Evolutionary conservation across 441 rosid species (phyloP).

Genomic region (Aquilaria agallochum): DNA sequence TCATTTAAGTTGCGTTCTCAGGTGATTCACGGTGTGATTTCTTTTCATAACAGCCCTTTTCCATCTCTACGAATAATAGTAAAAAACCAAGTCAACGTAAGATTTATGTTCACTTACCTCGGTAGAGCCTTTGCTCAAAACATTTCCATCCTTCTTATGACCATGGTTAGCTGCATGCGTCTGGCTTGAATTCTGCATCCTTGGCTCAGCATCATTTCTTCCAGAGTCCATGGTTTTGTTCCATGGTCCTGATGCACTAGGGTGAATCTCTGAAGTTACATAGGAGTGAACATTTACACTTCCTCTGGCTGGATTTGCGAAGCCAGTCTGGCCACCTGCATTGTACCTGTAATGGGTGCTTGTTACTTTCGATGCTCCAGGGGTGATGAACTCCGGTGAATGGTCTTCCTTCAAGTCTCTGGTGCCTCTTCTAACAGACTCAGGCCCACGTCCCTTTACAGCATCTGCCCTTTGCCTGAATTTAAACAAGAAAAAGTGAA

Average conservation of each 20-base stretch:
- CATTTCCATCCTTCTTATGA: constrained; percentile 27
- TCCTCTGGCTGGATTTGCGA: constrained; percentile 37
- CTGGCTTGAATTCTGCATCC: constrained; percentile 27
- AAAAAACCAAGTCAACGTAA: not conserved
- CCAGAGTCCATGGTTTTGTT: constrained; percentile 26
- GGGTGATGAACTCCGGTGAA: constrained; percentile 60
- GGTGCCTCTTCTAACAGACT: constrained; percentile 49
- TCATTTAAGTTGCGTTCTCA: no score
- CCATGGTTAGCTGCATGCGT: constrained; percentile 29
- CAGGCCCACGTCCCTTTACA: constrained; percentile 51
- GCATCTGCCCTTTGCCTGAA: constrained; percentile 59
- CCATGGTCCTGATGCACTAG: constrained; percentile 31
- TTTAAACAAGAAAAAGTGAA: not conserved
- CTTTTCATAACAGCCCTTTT: no score
- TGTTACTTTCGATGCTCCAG: constrained; percentile 40
- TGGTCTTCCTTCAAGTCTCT: constrained; percentile 38
- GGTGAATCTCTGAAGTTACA: constrained; percentile 58
- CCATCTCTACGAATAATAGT: no score
- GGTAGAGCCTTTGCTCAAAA: constrained; percentile 31
- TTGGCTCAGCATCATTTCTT: constrained; percentile 27
- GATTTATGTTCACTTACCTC: constrained; percentile 35
- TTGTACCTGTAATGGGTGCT: constrained; percentile 35
- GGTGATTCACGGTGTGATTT: no score
- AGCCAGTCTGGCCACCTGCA: constrained; percentile 54
- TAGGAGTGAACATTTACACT: constrained; percentile 37